A percentile compares a stretch with the other conserved stretches of the same genome.
Evolutionary conservation across 345 rosid genomes (phyloP).

Genomic region (Crucihimalaya himalaica): DNA sequence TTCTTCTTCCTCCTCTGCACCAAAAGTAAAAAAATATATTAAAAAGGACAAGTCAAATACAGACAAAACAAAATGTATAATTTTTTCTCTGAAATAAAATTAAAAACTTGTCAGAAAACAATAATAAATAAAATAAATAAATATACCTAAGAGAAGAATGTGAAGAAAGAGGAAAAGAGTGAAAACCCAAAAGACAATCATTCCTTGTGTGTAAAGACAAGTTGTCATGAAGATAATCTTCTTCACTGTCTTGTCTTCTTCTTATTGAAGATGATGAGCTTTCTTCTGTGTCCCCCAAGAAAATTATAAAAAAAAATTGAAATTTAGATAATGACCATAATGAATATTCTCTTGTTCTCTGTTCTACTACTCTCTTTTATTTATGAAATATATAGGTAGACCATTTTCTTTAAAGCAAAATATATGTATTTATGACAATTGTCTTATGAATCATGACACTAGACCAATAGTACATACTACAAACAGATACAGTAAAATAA

Average conservation of each 20-base stretch:
- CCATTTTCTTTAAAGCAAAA: not conserved
- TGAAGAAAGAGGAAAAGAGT: conserved; percentile 38
- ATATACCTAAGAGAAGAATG: conserved; percentile 41
- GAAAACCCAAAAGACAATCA: conserved; percentile 46
- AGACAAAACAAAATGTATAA: conserved; percentile 26
- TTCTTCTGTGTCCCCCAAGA: conserved; percentile 27
- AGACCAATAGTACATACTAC: conserved; percentile 40
- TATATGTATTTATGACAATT: conserved; percentile 37
- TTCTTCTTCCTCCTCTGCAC: conserved; percentile 31
- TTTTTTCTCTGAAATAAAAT: conserved; percentile 25
- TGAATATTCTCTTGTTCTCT: conserved; percentile 26
- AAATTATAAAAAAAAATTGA: not conserved
- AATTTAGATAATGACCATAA: not conserved
- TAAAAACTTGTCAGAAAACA: conserved; percentile 33
- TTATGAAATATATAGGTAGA: not conserved
- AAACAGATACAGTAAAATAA: conserved; percentile 40
- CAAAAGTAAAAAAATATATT: conserved; percentile 13
- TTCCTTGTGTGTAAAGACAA: conserved; percentile 40
- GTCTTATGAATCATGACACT: conserved; percentile 44
- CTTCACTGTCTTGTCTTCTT: conserved; percentile 46
- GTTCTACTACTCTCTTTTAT: not conserved
- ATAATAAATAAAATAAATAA: not conserved
- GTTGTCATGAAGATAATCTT: conserved; percentile 38
- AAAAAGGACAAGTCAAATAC: conserved; percentile 27
- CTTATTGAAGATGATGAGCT: conserved; percentile 40